phyloP scores from a whole-genome alignment of 2,329 filamentous ascomycete species.

The Alternaria viburni region DNA sequence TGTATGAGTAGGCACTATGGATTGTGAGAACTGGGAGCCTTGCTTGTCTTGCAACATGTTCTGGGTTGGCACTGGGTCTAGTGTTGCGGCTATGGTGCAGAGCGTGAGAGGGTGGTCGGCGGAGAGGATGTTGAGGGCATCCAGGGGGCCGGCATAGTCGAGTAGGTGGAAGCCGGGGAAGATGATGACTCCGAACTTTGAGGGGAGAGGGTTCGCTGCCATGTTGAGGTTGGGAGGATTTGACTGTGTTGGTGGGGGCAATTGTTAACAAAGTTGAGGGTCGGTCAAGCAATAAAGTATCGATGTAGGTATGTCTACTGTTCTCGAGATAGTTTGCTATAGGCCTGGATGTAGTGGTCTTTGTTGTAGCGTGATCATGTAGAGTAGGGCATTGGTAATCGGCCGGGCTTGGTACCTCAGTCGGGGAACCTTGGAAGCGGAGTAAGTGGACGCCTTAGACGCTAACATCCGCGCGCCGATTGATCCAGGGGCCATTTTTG shows the following conservation, averaged over 20 bases:
- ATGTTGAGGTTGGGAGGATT: background rate
- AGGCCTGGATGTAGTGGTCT: no score
- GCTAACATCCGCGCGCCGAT: background rate
- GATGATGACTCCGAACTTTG: slow-evolving; percentile 42
- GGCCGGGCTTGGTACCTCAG: background rate
- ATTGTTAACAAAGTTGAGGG: no score
- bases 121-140: slow-evolving; percentile 53
- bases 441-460: slow-evolving; percentile 8
- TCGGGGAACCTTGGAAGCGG: background rate
- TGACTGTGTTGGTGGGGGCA: background rate
- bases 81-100: slow-evolving; percentile 41
- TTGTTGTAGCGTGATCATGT: slow-evolving; percentile 1
- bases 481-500: background rate
- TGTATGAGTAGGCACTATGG: slow-evolving; percentile 60
- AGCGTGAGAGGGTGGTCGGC: slow-evolving; percentile 34
- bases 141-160: slow-evolving; percentile 54
- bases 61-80: slow-evolving; percentile 44
- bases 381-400: slow-evolving; percentile 6
- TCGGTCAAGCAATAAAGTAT: no score
- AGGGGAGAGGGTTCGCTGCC: slow-evolving; percentile 21
- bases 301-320: no score
- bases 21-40: slow-evolving; percentile 42
- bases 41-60: slow-evolving; percentile 13
- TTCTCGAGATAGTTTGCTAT: no score
- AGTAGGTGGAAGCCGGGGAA: slow-evolving; percentile 49